Evolutionary conservation across 805 yeast genomes (phyloP).

Genomic region (Zygoascus bituminiphila): DNA sequence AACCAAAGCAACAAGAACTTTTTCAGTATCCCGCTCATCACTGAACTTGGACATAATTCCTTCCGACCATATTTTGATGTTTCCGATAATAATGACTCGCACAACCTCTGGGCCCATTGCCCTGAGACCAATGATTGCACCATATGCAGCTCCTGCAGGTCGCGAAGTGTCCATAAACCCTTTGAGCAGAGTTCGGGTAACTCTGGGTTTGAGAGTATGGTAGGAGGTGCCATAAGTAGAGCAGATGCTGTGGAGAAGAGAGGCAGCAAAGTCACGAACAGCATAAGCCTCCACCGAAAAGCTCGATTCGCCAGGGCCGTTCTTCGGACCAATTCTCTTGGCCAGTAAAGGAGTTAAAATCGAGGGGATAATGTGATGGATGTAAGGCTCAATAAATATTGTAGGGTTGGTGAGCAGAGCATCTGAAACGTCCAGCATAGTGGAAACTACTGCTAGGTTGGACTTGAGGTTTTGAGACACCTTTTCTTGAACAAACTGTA

Average conservation of each 20-base stretch:
- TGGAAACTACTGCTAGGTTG: constrained; percentile 57
- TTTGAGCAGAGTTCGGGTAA: constrained; percentile 83
- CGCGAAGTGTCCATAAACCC: constrained; percentile 81
- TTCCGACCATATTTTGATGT: constrained; percentile 64
- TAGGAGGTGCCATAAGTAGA: constrained; percentile 75
- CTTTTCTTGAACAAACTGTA: constrained; percentile 93
- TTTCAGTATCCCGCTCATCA: constrained; percentile 33
- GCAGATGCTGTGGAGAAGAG: constrained; percentile 71
- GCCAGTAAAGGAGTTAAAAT: constrained; percentile 83
- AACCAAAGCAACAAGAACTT: constrained; percentile 43
- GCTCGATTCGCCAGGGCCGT: constrained; percentile 10
- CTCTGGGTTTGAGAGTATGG: constrained; percentile 84
- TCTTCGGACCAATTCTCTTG: constrained; percentile 63
- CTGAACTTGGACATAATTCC: constrained; percentile 21
- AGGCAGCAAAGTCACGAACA: constrained; percentile 82
- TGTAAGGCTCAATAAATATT: constrained; percentile 87
- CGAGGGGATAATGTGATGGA: constrained; percentile 96
- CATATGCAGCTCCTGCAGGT: constrained; percentile 85
- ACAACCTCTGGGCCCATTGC: constrained; percentile 84
- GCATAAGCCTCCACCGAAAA: constrained; percentile 31
- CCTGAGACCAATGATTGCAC: constrained; percentile 77
- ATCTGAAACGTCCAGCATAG: constrained; percentile 83
- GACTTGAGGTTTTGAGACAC: constrained; percentile 72
- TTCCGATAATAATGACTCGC: constrained; percentile 75
- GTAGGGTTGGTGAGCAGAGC: constrained; percentile 77